Evolutionary conservation across 2,329 filamentous ascomycete genomes (phyloP), one percentile per base, ranked within the genome.

Genomic region (Neopestalotiopsis rosae): DNA sequence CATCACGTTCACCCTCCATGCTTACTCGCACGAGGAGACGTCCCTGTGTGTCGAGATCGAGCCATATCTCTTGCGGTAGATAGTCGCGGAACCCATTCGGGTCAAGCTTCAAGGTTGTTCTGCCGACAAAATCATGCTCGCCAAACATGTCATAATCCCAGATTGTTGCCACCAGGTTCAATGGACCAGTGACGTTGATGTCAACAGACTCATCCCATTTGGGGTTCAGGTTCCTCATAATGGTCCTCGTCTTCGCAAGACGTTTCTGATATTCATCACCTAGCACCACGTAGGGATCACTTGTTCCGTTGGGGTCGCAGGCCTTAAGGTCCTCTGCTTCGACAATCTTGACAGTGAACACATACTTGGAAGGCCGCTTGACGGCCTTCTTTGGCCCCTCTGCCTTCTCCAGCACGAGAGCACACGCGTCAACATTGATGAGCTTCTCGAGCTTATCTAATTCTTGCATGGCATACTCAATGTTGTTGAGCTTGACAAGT

Each of bases 131-230:
- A 77, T 99, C 96, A 78, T 99, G 96, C 77, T 98, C 96, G 67
- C 96, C 96, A 75, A 99, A 91, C 14, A 94, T 94, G 82, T 99
- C 96, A 87, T 96, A 97, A 81, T 99, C 96, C 96, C 96, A 99
- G 57, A 98, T 92, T 0, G 96, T 99, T 40, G 95, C 95, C 76
- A 98, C 97, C 73, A 99, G 90, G 75, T 98, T 98, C 69, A 99
- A 87, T 12, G 96, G 90, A 0, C 95, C 94, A 71, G 93, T 92
- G 0, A 97, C 97, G 24, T 94, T 96, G 72, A 99, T 97, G 77
- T 99, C 96, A 63, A 98, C 92, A 1, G 94, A 94, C 83, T 98
- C 96, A 75, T 99, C 96, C 95, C 96, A 99, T 24, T 95, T 91
- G 34, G 96, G 96, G 78, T 97, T 98, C 59, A 99, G 87, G 74